A percentile compares a stretch with the other conserved stretches of the same genome.
phyloP scores from a whole-genome alignment of 2,329 filamentous ascomycete species.

The Moelleriella libera region DNA sequence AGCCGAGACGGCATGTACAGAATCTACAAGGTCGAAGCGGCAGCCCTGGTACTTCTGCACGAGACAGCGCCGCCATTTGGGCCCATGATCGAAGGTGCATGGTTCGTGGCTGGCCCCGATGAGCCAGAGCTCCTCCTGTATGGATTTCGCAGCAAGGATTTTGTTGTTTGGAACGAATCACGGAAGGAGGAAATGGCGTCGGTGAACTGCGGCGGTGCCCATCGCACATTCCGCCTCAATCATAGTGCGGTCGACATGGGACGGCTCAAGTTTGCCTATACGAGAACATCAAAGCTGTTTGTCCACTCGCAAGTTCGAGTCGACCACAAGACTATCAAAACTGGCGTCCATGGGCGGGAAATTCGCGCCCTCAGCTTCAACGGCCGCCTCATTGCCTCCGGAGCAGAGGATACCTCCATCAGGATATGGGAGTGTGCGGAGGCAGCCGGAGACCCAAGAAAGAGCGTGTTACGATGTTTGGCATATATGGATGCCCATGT shows the following conservation, averaged over 20 bases:
- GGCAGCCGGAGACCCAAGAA: constrained; percentile 1
- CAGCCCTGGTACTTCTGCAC: constrained; percentile 41
- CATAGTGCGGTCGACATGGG: constrained; percentile 16
- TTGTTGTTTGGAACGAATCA: constrained; percentile 71
- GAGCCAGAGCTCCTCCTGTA: constrained; percentile 51
- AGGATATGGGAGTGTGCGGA: constrained; percentile 48
- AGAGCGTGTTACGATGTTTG: constrained; percentile 29
- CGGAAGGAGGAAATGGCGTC: constrained; percentile 53
- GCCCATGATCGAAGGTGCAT: constrained; percentile 61
- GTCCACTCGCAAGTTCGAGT: constrained; percentile 28
- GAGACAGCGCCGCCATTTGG: constrained; percentile 57
- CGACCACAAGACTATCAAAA: constrained; percentile 37
- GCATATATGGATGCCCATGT: constrained; percentile 63
- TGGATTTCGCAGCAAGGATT: constrained; percentile 68
- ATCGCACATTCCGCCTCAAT: constrained; percentile 55
- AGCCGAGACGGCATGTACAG: constrained; percentile 66
- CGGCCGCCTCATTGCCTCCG: constrained; percentile 43
- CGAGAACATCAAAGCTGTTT: constrained; percentile 44
- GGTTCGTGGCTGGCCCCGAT: constrained; percentile 29
- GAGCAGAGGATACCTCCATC: constrained; percentile 58
- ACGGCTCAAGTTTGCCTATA: constrained; percentile 52
- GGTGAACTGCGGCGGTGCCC: constrained; percentile 73
- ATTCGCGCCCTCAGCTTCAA: constrained; percentile 42
- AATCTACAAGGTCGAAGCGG: constrained; percentile 35
- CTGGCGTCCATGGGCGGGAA: constrained; percentile 75